Conservation (phyloP, 345 rosid species). For the Euclidium syriacum region DNA sequence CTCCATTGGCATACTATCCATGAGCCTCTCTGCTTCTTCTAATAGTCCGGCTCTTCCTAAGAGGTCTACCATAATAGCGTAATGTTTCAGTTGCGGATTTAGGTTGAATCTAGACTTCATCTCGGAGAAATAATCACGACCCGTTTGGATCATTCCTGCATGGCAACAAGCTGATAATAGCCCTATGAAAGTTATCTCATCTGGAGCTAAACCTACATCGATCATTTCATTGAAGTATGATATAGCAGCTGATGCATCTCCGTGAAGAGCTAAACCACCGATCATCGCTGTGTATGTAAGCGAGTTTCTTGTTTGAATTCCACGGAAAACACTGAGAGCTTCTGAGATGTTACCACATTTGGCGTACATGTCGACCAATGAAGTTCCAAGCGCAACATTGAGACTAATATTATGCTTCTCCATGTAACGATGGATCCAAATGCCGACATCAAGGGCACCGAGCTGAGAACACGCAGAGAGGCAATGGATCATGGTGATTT, state of each 20-base stretch:
- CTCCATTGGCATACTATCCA: constrained; percentile 65
- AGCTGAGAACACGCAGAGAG: constrained; percentile 85
- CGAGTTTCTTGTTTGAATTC: constrained; percentile 58
- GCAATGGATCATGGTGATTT: constrained; percentile 77
- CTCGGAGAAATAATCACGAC: constrained; percentile 54
- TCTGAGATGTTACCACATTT: constrained; percentile 74
- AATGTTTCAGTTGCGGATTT: constrained; percentile 63
- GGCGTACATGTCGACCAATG: constrained; percentile 80
- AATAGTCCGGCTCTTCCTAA: constrained; percentile 78
- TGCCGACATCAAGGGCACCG: constrained; percentile 79
- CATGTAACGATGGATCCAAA: constrained; percentile 76
- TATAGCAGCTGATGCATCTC: constrained; percentile 56
- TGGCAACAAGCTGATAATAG: constrained; percentile 85
- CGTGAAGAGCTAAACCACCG: constrained; percentile 76
- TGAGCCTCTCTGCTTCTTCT: constrained; percentile 65
- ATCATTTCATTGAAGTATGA: constrained; percentile 65
- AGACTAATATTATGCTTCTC: constrained; percentile 48
- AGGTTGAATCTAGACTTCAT: constrained; percentile 60
- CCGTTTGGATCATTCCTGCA: constrained; percentile 74
- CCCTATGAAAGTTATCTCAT: constrained; percentile 76
- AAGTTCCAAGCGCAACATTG: constrained; percentile 67
- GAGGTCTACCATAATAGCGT: constrained; percentile 87
- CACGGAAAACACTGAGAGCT: constrained; percentile 63
- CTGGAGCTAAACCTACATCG: constrained; percentile 60
- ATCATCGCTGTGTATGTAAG: constrained; percentile 74